phyloP scores from a whole-genome alignment of 106 monocot species.

The Dendrobium catenatum region DNA sequence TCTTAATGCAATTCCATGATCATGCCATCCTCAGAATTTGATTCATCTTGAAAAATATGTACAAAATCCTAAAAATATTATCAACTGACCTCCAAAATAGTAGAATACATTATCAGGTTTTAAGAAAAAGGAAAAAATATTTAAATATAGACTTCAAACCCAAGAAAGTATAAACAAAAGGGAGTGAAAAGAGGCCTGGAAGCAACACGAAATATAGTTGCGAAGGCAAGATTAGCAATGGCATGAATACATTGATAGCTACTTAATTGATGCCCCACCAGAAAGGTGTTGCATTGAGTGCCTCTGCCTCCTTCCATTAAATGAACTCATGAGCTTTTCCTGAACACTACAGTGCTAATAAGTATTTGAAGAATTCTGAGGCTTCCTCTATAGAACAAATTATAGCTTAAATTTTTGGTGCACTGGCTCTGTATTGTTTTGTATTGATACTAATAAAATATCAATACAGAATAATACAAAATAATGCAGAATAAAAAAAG shows the following conservation, averaged over 20 bases:
- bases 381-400: background rate
- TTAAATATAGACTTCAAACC: background rate
- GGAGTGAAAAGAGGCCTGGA: background rate
- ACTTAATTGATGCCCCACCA: background rate
- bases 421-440: background rate
- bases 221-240: background rate
- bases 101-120: background rate
- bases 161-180: background rate
- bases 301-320: background rate
- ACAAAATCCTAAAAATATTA: background rate
- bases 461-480: conserved; percentile 3
- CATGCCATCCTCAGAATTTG: too few relatives aligned
- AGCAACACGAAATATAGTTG: background rate
- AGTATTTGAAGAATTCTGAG: background rate
- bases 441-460: background rate
- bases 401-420: background rate
- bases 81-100: background rate
- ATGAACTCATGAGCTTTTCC: conserved; percentile 3
- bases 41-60: too few relatives aligned
- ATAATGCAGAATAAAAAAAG: background rate
- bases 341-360: background rate
- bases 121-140: too few relatives aligned
- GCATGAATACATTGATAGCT: background rate
- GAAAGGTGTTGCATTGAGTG: conserved; percentile 2
- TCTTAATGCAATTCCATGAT: background rate